Conservation (phyloP, 441 rosid species). For the Geranium incanum region DNA sequence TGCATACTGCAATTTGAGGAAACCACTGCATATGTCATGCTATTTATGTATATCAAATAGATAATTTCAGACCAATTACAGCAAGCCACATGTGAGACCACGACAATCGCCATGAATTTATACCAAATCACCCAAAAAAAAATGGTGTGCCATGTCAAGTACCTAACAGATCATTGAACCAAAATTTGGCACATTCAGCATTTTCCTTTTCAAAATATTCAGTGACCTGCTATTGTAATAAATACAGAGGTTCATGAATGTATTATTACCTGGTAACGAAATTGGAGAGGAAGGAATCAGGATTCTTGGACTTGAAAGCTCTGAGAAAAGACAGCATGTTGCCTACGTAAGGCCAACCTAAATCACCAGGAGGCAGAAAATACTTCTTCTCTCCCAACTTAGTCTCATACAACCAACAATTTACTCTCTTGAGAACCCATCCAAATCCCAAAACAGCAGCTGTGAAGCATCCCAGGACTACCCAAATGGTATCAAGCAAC, state of each 20-base stretch:
- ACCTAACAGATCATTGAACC: neutral
- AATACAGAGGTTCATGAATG: neutral
- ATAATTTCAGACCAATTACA: no score
- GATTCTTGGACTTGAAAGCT: slow-evolving; percentile 40
- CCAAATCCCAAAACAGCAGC: slow-evolving; percentile 3
- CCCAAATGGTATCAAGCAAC: neutral
- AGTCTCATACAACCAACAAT: slow-evolving; percentile 36
- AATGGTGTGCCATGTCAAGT: neutral
- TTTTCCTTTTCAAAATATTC: neutral
- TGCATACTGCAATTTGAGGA: no score
- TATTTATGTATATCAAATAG: neutral
- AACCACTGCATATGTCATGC: neutral
- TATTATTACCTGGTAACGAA: slow-evolving; percentile 26
- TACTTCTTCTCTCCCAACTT: slow-evolving; percentile 30
- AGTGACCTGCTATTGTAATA: neutral
- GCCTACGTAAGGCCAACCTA: slow-evolving; percentile 52
- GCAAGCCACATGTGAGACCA: neutral
- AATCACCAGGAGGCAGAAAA: slow-evolving; percentile 44
- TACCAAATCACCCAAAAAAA: neutral
- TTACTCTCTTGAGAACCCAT: slow-evolving; percentile 33
- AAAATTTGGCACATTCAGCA: neutral
- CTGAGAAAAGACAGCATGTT: slow-evolving; percentile 44
- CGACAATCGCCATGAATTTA: neutral
- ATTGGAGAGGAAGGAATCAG: slow-evolving; percentile 34
- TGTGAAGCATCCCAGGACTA: neutral